Conservation (phyloP, 1,284 basidiomycete genomes). For the Naganishia albida region DNA sequence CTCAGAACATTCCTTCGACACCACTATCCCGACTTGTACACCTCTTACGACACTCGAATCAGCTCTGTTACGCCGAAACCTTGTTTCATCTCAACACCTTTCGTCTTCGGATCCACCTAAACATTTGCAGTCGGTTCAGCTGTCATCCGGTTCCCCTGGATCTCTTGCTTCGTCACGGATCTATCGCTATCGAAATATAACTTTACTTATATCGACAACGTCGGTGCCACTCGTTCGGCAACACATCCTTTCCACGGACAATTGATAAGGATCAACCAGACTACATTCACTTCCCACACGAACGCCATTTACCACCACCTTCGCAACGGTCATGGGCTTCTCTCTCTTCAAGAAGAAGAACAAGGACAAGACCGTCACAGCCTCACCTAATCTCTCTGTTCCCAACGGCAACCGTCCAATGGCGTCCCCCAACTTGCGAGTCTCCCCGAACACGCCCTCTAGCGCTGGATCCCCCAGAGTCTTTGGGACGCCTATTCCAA, state of each 20-base stretch:
- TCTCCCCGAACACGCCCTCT: slow-evolving; percentile 6
- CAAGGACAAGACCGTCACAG: slow-evolving; percentile 13
- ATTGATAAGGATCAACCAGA: background rate
- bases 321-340: slow-evolving; percentile 19
- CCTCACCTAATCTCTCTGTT: background rate
- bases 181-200: background rate
- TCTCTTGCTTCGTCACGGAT: no score
- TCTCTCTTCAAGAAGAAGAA: slow-evolving; percentile 25
- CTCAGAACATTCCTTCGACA: background rate
- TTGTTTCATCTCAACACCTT: slow-evolving; percentile 3
- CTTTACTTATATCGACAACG: background rate
- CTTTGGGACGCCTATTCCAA: background rate
- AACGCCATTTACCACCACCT: background rate
- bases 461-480: slow-evolving; percentile 9
- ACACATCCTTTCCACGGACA: background rate
- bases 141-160: no score
- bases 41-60: background rate
- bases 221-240: background rate
- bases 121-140: background rate
- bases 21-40: background rate
- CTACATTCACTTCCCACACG: background rate
- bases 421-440: background rate
- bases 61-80: slow-evolving; percentile 12
- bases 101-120: background rate
- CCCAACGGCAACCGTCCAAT: background rate